Evolutionary conservation across 805 yeast species (phyloP).

Genomic region (Lipomyces kockii): DNA sequence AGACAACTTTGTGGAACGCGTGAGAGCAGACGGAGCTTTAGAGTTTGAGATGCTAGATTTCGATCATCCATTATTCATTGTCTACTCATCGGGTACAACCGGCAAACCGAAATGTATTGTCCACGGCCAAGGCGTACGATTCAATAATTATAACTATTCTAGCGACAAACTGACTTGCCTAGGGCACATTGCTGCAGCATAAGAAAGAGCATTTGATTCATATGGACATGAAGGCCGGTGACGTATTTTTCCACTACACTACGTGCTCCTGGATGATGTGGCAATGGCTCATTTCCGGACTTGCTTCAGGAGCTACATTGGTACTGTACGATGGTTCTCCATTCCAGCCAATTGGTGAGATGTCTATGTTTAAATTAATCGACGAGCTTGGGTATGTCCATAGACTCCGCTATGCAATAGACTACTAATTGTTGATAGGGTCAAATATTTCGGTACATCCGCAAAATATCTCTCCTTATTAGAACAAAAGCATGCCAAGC

Average conservation of each 20-base stretch:
- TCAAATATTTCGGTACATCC: slow-evolving; percentile 39
- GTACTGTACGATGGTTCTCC: slow-evolving; percentile 40
- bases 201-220: slow-evolving; percentile 39
- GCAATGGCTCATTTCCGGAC: slow-evolving; percentile 40
- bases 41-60: slow-evolving; percentile 37
- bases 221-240: slow-evolving; percentile 34
- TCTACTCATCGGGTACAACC: slow-evolving; percentile 40
- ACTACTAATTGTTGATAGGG: slow-evolving; percentile 2
- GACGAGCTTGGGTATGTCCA: slow-evolving; percentile 29
- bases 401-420: background rate
- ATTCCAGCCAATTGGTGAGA: slow-evolving; percentile 36
- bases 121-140: slow-evolving; percentile 37
- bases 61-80: slow-evolving; percentile 38
- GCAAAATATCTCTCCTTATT: slow-evolving; percentile 39
- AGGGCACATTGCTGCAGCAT: slow-evolving; percentile 38
- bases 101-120: slow-evolving; percentile 40
- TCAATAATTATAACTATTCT: background rate
- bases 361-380: slow-evolving; percentile 35
- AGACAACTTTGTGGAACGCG: slow-evolving; percentile 13
- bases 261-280: slow-evolving; percentile 42
- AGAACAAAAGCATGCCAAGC: slow-evolving; percentile 32
- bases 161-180: background rate
- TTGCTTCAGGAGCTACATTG: slow-evolving; percentile 39
- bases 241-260: slow-evolving; percentile 39
- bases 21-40: slow-evolving; percentile 14